These are phyloP conservation scores for Tolypocladium paradoxum DNA, from an alignment of 2,329 filamentous ascomycete species.

Conservation along the genomic window DNA sequence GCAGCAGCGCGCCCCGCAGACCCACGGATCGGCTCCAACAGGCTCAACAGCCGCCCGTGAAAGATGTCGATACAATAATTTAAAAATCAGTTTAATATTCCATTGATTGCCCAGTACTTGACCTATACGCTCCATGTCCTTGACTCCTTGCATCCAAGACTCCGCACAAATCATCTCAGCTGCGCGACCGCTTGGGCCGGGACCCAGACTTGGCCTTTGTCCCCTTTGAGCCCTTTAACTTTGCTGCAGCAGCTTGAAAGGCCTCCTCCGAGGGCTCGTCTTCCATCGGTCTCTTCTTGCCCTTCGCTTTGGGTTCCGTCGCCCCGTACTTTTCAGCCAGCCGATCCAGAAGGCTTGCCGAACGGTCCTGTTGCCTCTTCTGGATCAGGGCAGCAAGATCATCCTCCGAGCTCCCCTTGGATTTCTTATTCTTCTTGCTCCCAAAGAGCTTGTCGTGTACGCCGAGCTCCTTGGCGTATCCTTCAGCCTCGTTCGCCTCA, in stretches of 20 bases:
- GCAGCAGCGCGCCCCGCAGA: background rate
- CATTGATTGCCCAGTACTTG: too few species aligned
- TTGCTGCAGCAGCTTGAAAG: conserved; percentile 46
- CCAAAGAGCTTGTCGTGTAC: conserved; percentile 60
- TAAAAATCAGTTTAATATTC: too few species aligned
- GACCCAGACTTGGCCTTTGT: background rate
- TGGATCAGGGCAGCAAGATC: conserved; percentile 65
- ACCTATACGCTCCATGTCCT: background rate
- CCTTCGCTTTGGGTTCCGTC: conserved; percentile 31
- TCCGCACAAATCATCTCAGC: background rate
- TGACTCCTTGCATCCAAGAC: background rate
- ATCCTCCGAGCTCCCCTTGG: conserved; percentile 34
- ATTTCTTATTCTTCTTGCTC: conserved; percentile 33
- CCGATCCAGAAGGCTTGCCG: conserved; percentile 54
- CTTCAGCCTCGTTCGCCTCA: conserved; percentile 63
- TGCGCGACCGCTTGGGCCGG: background rate
- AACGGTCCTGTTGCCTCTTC: conserved; percentile 54
- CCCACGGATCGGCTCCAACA: too few species aligned
- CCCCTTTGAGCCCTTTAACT: conserved; percentile 22
- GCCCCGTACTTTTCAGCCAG: conserved; percentile 67
- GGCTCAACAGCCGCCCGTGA: too few species aligned
- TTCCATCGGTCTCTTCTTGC: conserved; percentile 44
- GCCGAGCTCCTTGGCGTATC: conserved; percentile 64
- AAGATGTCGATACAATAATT: too few species aligned
- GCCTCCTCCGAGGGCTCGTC: conserved; percentile 54